A percentile compares a stretch with the other conserved stretches of the same genome.
These are phyloP conservation scores for Aschersonia sp. DNA, from an alignment of 2,329 filamentous ascomycete genomes.

Conservation along the genomic window DNA sequence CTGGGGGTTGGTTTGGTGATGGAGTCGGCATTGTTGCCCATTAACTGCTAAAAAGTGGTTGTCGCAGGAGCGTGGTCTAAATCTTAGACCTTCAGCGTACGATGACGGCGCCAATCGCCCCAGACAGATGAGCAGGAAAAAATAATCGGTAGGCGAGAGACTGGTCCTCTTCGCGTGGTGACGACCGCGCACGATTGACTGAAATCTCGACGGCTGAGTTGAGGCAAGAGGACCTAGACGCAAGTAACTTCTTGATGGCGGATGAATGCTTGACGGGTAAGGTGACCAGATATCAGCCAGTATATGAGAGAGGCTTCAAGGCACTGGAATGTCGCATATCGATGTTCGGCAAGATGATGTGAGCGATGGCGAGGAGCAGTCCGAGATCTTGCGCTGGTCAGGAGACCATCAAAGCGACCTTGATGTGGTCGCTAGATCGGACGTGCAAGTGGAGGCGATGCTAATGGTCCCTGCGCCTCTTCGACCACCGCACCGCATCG, in stretches of 20 bases:
- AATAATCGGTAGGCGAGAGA: no score
- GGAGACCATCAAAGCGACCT: background rate
- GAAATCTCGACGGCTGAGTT: no score
- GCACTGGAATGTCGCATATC: background rate
- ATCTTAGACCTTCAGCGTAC: no score
- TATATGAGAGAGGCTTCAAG: background rate
- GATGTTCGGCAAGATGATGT: constrained; percentile 1
- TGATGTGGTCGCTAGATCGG: background rate
- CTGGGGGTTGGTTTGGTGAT: constrained; percentile 24
- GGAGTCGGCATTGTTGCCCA: constrained; percentile 27
- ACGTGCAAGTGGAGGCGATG: background rate
- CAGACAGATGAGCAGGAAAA: no score
- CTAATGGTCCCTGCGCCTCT: no score
- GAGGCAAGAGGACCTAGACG: no score
- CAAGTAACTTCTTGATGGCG: no score
- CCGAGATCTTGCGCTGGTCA: background rate
- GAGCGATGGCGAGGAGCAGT: background rate
- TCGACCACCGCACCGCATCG: no score
- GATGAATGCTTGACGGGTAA: no score
- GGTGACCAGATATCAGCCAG: background rate
- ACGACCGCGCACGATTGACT: no score
- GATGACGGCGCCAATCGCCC: background rate
- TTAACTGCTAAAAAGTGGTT: background rate
- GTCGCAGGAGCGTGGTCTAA: background rate
- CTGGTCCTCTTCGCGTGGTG: no score